Base-by-base conservation (phyloP, 495 filamentous ascomycete genomes). In the Hypoxylon perforatum region DNA sequence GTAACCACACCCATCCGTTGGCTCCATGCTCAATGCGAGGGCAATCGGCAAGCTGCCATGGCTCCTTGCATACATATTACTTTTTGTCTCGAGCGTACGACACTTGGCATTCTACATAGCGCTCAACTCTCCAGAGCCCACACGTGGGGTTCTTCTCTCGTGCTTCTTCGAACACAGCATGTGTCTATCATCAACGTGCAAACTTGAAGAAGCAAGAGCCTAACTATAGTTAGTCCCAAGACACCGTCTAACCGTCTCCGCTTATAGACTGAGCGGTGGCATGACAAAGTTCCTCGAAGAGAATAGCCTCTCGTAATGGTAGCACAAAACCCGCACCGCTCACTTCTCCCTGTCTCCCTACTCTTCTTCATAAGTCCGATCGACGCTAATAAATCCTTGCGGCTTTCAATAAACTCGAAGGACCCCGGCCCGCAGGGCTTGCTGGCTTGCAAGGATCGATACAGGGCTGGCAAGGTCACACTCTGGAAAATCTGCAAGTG, bases 381-480 rank as follows among this genome's bases (percentile, higher is more conserved):
- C 62, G 57, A 62, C 67, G 51, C 66, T 69, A 66, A 62, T 70
- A 62, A 55, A 66, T 51, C 62, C 67, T 64, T 65, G 67, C 63
- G 67, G 67, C 66, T 63, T 70, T 70, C 67, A 70, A 70, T 70
- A 70, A 69, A 66, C 52, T 17, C 59, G 48, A 48, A 57, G 14
- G 33, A 57, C 61, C 67, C 67, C 53, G 39, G 62, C 48, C 49
- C 23, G 45, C 67, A 66, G 67, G 67, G 62, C 67, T 70, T 66
- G 67, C 62, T 63, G 9, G 63, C 45, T n/a, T 42, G 52, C 67
- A 65, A 61, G 67, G 62, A 63, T 67, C 52, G 48, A 59, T 62
- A 71, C 71, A 73, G 64, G 71, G 71, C 71, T 71, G 67, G 67
- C 69, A 72, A 59, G 63, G 69, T 72, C 61, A 61, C 62, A 61